Conservation (phyloP, 2,329 filamentous ascomycete species). For the Monilinia fructicola region DNA sequence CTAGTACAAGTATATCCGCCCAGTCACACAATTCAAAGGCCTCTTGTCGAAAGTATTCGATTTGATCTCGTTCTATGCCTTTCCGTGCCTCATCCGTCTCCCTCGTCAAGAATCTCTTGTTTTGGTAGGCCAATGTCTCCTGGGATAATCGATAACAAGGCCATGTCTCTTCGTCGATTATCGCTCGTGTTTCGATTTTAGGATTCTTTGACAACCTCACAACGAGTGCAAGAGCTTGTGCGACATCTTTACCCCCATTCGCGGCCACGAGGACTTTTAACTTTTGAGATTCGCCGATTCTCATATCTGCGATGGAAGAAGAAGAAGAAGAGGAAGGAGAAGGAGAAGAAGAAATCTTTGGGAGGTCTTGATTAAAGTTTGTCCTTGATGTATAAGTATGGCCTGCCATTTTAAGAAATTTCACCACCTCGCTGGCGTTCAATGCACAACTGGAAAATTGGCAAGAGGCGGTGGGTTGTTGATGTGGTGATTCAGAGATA, state of each 20-base stretch:
- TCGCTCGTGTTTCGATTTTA: slow-evolving; percentile 60
- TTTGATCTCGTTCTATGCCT: slow-evolving; percentile 34
- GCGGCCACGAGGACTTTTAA: slow-evolving; percentile 64
- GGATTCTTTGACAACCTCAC: slow-evolving; percentile 65
- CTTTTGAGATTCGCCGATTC: slow-evolving; percentile 52
- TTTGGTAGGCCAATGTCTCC: slow-evolving; percentile 60
- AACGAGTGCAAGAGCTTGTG: slow-evolving; percentile 64
- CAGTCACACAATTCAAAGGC: slow-evolving; percentile 74
- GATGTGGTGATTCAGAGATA: slow-evolving; percentile 11
- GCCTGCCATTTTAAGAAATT: slow-evolving; percentile 29
- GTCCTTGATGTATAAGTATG: slow-evolving; percentile 25
- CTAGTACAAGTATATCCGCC: slow-evolving; percentile 83
- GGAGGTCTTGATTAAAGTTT: slow-evolving; percentile 27
- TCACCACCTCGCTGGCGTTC: neutral
- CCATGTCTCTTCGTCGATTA: slow-evolving; percentile 62
- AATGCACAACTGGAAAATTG: neutral
- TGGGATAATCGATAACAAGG: slow-evolving; percentile 56
- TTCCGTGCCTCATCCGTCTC: slow-evolving; percentile 34
- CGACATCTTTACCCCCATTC: slow-evolving; percentile 63
- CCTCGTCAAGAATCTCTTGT: slow-evolving; percentile 45
- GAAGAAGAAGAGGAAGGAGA: slow-evolving; percentile 36
- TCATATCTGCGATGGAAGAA: slow-evolving; percentile 38
- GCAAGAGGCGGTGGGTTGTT: slow-evolving; percentile 18
- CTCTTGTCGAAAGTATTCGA: slow-evolving; percentile 54
- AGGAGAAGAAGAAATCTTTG: slow-evolving; percentile 33